These are phyloP conservation scores for Hanseniaspora thailandica DNA, from an alignment of 805 yeast species.

Conservation along the genomic window DNA sequence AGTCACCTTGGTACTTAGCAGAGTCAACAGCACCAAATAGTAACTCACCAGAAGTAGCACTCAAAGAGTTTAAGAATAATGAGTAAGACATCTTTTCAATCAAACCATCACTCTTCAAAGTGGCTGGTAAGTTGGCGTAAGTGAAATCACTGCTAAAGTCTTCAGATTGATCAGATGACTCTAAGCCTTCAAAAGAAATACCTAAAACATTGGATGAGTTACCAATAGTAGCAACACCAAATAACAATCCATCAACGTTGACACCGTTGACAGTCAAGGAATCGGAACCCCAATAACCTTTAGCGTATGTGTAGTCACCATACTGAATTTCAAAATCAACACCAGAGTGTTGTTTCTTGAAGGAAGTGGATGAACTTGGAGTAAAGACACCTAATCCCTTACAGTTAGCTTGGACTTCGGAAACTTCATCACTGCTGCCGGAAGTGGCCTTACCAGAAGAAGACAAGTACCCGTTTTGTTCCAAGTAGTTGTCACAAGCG, in stretches of 20 bases:
- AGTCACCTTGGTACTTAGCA: conserved; percentile 44
- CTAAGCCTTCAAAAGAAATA: conserved; percentile 58
- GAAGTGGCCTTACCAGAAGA: neutral
- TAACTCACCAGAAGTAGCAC: conserved; percentile 39
- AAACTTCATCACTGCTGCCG: neutral
- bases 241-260: conserved; percentile 40
- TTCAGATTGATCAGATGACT: conserved; percentile 41
- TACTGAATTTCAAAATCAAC: conserved; percentile 35
- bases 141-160: conserved; percentile 13
- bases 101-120: conserved; percentile 46
- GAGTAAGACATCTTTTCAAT: conserved; percentile 50
- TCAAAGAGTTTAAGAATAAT: conserved; percentile 40
- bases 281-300: conserved; percentile 42
- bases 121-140: conserved; percentile 58
- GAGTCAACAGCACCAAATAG: conserved; percentile 66
- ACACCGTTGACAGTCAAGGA: conserved; percentile 42
- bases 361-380: neutral
- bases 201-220: conserved; percentile 57
- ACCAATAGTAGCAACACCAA: conserved; percentile 63
- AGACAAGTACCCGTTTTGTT: neutral
- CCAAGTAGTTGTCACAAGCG: conserved; percentile 1
- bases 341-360: neutral
- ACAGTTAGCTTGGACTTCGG: conserved; percentile 1
- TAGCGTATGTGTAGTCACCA: conserved; percentile 41
- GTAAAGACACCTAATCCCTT: neutral